A percentile compares a stretch with the other conserved stretches of the same genome.
phyloP scores from a whole-genome alignment of 768 basidiomycete genomes.

The Lactarius hatsudake region DNA sequence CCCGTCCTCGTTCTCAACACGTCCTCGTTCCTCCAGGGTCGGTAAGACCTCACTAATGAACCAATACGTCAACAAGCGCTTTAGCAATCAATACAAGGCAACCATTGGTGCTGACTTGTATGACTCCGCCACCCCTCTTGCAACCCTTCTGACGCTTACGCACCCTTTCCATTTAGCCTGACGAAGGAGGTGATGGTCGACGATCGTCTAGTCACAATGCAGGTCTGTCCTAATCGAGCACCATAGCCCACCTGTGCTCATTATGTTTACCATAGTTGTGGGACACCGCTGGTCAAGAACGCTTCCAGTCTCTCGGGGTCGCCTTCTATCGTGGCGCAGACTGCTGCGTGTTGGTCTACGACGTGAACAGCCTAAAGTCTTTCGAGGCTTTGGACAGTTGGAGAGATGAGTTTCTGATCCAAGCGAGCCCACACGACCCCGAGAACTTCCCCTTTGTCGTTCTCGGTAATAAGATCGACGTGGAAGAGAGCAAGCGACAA shows the following conservation, averaged over 20 bases:
- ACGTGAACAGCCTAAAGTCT: constrained; percentile 97
- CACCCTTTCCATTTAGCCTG: constrained; percentile 47
- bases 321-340: constrained; percentile 99
- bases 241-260: neutral
- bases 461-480: constrained; percentile 99
- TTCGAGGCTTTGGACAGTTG: constrained; percentile 99
- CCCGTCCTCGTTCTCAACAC: constrained; percentile 21
- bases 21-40: constrained; percentile 52
- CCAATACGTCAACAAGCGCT: constrained; percentile 99
- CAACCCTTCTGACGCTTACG: constrained; percentile 10
- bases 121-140: constrained; percentile 38
- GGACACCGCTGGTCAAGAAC: constrained; percentile 99
- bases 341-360: constrained; percentile 98
- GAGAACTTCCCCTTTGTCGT: constrained; percentile 99
- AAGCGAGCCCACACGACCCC: constrained; percentile 97
- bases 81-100: constrained; percentile 99
- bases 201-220: constrained; percentile 97
- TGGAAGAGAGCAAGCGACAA: constrained; percentile 98
- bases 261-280: constrained; percentile 64
- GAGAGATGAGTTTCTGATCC: constrained; percentile 98
- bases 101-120: constrained; percentile 98
- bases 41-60: constrained; percentile 99
- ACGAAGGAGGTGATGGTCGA: constrained; percentile 99
- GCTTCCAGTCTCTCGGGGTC: constrained; percentile 98
- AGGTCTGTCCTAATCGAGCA: constrained; percentile 51